Percentiles rank a stretch among this genome's conserved stretches.
These are phyloP conservation scores for Bidens hawaiensis DNA, from an alignment of 140 eudicot species.

Conservation along the genomic window DNA sequence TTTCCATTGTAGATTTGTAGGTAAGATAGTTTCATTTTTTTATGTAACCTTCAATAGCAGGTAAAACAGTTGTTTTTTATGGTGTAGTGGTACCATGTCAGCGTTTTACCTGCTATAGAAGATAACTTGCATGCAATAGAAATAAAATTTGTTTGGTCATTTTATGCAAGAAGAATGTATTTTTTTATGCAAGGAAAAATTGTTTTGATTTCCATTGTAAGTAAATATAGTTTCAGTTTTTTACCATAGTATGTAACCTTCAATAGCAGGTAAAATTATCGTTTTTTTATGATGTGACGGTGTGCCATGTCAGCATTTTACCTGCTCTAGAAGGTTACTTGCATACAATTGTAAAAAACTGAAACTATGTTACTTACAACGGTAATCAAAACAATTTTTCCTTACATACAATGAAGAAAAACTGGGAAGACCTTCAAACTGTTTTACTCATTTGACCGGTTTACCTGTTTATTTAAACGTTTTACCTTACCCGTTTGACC, in stretches of 20 bases:
- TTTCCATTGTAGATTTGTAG: background rate
- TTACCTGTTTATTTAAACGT: background rate
- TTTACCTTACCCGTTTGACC: background rate
- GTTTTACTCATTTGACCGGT: background rate
- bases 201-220: no score
- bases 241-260: conserved; percentile 1
- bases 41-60: background rate
- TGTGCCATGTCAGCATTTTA: background rate
- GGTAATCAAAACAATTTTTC: background rate
- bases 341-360: background rate
- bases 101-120: background rate
- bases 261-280: background rate
- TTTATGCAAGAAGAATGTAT: no score
- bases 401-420: background rate
- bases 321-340: conserved; percentile 4
- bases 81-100: background rate
- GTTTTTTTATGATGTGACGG: background rate
- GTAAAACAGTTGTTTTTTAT: background rate
- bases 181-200: no score
- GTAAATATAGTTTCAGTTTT: no score
- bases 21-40: background rate
- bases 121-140: background rate
- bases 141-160: no score
- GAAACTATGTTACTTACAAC: background rate
- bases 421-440: background rate